Base-by-base conservation (phyloP, 2,329 filamentous ascomycete species). In the Colletotrichum eleusines region DNA sequence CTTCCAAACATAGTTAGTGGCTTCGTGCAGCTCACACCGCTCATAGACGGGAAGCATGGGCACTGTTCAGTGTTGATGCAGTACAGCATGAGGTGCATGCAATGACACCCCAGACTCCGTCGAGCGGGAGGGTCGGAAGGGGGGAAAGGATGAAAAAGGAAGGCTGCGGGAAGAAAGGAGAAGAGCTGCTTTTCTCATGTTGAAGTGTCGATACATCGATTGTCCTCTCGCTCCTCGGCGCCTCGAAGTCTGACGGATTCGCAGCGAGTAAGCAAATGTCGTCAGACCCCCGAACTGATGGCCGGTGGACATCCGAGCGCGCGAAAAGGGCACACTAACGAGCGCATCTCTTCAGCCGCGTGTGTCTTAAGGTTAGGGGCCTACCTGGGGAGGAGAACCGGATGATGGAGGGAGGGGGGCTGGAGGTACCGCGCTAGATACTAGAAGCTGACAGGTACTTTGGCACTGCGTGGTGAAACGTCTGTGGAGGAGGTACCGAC, bases 1-100 rank as follows among this genome's bases (percentile, higher is more conserved):
- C 66, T 51, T 66, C 66, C 51, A 42, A 71, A 61, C 67, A 61
- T 59, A 72, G 55, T 62, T 50, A 51, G 59, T 68, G 62, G 54
- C 50, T 63, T 72, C 54, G 58, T 51, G 68, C 63, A n/a, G 60
- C 31, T 69, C 63, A 71, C 71, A 72, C 71, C 71, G 71, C 71
- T 72, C 63, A 60, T 71, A 59, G 50, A 63, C 58, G 50, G 53
- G 53, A 38, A 50, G 46, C 53, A 50, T 54, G 38, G 59, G 54
- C 48, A 53, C 46, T 46, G 62, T 46, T 53, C 62, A 11, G 67
- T 68, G 71, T 72, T 71, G 67, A 59, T 71, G 67, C 67, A 63
- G 67, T 62, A 38, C 38, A 40, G 35, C 54, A 28, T 55, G 12
- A 51, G 54, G 50, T 67, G 63, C 71, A 72, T 63, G 67, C 68